Evolutionary conservation across 495 filamentous ascomycete species (phyloP).

Genomic region (Hypoxylon subgilvum): DNA sequence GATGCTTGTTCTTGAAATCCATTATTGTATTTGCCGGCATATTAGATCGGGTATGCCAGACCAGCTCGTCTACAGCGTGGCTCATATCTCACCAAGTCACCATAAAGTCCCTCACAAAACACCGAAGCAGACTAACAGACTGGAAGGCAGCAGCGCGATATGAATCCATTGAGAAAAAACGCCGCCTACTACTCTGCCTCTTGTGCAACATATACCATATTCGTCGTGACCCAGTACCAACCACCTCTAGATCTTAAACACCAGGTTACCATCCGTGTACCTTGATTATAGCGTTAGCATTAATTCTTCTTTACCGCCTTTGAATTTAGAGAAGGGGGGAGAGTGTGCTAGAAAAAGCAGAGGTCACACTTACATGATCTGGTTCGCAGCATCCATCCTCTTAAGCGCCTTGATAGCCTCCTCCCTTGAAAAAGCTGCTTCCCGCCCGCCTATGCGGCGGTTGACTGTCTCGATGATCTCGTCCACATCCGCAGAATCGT

Average conservation of each 20-base stretch:
- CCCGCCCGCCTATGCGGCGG: constrained; percentile 60
- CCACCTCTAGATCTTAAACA: constrained; percentile 49
- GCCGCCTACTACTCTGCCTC: background rate
- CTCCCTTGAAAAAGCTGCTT: constrained; percentile 63
- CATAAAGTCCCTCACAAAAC: too few species aligned
- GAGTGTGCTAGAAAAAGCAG: too few species aligned
- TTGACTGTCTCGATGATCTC: constrained; percentile 83
- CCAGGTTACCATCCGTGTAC: constrained; percentile 54
- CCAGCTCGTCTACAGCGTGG: background rate
- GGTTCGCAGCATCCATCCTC: constrained; percentile 80
- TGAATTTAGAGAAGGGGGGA: background rate
- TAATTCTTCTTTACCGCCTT: background rate
- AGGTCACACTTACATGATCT: constrained; percentile 82
- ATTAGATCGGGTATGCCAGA: too few species aligned
- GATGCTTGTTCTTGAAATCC: too few species aligned
- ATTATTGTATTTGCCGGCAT: too few species aligned
- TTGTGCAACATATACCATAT: constrained; percentile 8
- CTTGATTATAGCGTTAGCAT: constrained; percentile 44
- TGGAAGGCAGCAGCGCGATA: background rate
- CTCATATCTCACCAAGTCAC: constrained; percentile 1
- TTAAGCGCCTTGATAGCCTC: constrained; percentile 80
- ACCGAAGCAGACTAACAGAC: too few species aligned
- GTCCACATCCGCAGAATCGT: constrained; percentile 78
- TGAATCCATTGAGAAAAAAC: background rate
- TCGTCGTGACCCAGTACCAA: constrained; percentile 5